phyloP scores from a whole-genome alignment of 1,139 yeast species.

The Scheffersomyces parashehatae region DNA sequence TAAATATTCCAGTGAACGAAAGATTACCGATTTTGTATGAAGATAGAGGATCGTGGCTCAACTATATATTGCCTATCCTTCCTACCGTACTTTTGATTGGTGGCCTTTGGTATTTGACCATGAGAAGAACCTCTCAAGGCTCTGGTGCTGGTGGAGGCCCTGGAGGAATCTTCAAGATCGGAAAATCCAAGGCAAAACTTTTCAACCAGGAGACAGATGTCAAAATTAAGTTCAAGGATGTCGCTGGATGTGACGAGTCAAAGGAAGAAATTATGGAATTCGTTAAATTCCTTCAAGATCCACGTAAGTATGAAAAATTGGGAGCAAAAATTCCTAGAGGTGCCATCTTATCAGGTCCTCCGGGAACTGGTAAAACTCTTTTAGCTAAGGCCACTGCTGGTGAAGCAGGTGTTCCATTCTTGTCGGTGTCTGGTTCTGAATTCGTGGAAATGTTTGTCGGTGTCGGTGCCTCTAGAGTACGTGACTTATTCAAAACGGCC shows the following conservation, averaged over 20 bases:
- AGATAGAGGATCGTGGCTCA: slow-evolving; percentile 59
- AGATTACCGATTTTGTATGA: slow-evolving; percentile 66
- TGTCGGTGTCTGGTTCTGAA: slow-evolving; percentile 80
- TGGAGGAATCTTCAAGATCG: slow-evolving; percentile 63
- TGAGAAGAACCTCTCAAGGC: slow-evolving; percentile 52
- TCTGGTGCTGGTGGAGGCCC: slow-evolving; percentile 49
- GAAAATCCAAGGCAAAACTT: slow-evolving; percentile 68
- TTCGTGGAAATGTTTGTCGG: slow-evolving; percentile 84
- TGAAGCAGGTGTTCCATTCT: slow-evolving; percentile 81
- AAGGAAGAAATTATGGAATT: slow-evolving; percentile 86
- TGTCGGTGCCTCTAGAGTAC: slow-evolving; percentile 80
- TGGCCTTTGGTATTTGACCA: slow-evolving; percentile 70
- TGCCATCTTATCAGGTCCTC: slow-evolving; percentile 80
- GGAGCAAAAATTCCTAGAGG: slow-evolving; percentile 88
- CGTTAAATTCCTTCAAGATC: slow-evolving; percentile 75
- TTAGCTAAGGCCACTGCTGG: slow-evolving; percentile 85
- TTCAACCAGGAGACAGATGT: slow-evolving; percentile 73
- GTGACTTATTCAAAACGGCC: slow-evolving; percentile 78
- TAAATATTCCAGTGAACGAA: slow-evolving; percentile 58
- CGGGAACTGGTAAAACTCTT: slow-evolving; percentile 85
- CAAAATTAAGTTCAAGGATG: slow-evolving; percentile 72
- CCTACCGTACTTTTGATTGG: slow-evolving; percentile 73
- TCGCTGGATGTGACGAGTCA: slow-evolving; percentile 83
- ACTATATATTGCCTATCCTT: slow-evolving; percentile 57
- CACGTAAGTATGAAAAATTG: slow-evolving; percentile 68